Evolutionary conservation across 768 basidiomycete genomes (phyloP).

Genomic region (Collybia sordida): DNA sequence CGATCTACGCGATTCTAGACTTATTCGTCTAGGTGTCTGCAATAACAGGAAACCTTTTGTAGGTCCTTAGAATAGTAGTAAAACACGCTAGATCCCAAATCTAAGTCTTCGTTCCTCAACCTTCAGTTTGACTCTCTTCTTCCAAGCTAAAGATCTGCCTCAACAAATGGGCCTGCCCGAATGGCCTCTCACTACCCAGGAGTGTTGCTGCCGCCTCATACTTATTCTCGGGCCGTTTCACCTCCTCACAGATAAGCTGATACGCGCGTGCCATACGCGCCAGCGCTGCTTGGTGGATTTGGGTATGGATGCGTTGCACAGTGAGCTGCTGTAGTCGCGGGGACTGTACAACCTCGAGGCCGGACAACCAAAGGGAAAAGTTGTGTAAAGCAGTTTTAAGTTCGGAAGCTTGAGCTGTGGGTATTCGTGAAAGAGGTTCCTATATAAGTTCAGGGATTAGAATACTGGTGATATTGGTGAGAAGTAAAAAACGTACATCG

Average conservation of each 20-base stretch:
- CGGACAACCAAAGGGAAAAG: slow-evolving; percentile 87
- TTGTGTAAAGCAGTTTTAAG: slow-evolving; percentile 61
- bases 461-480: too few relatives aligned
- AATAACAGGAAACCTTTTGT: too few relatives aligned
- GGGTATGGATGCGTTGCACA: slow-evolving; percentile 59
- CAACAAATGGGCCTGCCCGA: slow-evolving; percentile 72
- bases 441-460: slow-evolving; percentile 12
- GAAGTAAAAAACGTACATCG: slow-evolving; percentile 31
- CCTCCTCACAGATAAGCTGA: slow-evolving; percentile 69
- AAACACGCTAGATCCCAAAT: too few relatives aligned
- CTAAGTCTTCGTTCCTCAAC: too few relatives aligned
- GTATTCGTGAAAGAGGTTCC: slow-evolving; percentile 76
- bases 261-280: slow-evolving; percentile 70
- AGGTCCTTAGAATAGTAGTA: too few relatives aligned
- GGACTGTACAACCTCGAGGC: slow-evolving; percentile 76
- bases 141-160: slow-evolving; percentile 80
- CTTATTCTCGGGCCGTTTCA: slow-evolving; percentile 70
- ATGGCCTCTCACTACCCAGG: slow-evolving; percentile 79
- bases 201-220: slow-evolving; percentile 93
- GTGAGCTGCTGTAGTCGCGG: slow-evolving; percentile 76
- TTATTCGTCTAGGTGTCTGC: too few relatives aligned
- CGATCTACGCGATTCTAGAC: too few relatives aligned
- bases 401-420: slow-evolving; percentile 60
- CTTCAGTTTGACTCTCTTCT: slow-evolving; percentile 25
- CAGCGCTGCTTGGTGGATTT: slow-evolving; percentile 78